Evolutionary conservation across 805 yeast genomes (phyloP).

Genomic region (Isabelozyma pseudorhagii): DNA sequence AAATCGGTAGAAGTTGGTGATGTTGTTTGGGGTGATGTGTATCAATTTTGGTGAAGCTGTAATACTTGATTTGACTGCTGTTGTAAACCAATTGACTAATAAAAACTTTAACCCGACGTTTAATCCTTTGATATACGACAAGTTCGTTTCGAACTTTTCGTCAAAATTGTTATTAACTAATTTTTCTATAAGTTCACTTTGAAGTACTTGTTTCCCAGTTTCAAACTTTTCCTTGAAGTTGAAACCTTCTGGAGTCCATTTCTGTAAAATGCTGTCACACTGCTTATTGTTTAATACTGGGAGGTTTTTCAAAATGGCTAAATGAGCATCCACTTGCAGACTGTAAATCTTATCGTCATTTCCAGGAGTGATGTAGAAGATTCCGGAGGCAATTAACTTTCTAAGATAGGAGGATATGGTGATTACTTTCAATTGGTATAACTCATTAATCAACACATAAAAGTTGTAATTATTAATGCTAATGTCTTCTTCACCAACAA

Average conservation of each 20-base stretch:
- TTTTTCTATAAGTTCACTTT: constrained; percentile 28
- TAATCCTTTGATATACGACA: constrained; percentile 11
- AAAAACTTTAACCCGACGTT: constrained; percentile 45
- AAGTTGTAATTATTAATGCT: constrained; percentile 22
- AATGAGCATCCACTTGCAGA: constrained; percentile 40
- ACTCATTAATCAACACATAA: constrained; percentile 49
- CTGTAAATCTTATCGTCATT: constrained; percentile 7
- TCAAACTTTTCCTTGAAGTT: constrained; percentile 35
- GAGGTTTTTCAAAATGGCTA: constrained; percentile 54
- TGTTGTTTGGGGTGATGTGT: constrained; percentile 28
- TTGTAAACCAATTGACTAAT: constrained; percentile 48
- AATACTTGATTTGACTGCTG: constrained; percentile 34
- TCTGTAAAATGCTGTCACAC: constrained; percentile 52
- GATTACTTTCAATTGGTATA: constrained; percentile 49
- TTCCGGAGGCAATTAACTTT: constrained; percentile 80
- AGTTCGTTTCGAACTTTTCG: constrained; percentile 8
- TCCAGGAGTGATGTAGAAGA: constrained; percentile 57
- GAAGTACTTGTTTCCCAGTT: constrained; percentile 31
- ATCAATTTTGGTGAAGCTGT: constrained; percentile 32
- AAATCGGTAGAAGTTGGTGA: constrained; percentile 29
- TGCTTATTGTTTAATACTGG: constrained; percentile 55
- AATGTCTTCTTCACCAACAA: constrained; percentile 22
- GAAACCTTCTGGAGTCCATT: constrained; percentile 36
- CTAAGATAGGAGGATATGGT: constrained; percentile 68
- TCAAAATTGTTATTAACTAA: constrained; percentile 18